Conservation (phyloP, 2,329 filamentous ascomycete species). For the Huntiella moniliformis region DNA sequence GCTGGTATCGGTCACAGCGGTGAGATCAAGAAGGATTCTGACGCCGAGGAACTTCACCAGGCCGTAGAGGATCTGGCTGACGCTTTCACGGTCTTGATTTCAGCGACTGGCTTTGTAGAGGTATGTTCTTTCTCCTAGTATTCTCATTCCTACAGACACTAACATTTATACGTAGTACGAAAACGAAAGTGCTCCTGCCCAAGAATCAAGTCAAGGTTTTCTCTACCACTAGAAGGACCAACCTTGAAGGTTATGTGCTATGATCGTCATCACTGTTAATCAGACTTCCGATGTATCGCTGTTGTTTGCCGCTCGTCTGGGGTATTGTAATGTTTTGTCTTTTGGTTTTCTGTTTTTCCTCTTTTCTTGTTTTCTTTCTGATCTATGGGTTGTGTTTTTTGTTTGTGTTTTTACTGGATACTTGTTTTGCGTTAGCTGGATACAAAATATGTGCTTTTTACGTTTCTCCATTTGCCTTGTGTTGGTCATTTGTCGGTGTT, state of each 20-base stretch:
- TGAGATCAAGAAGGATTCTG: conserved; percentile 14
- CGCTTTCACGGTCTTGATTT: conserved; percentile 65
- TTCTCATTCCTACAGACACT: not conserved
- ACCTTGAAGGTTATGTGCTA: not conserved
- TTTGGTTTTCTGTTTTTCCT: not conserved
- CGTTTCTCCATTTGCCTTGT: not conserved
- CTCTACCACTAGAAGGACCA: not conserved
- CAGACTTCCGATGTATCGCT: too few relatives aligned
- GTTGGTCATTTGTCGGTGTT: not conserved
- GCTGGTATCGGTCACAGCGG: conserved; percentile 45
- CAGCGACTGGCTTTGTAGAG: conserved; percentile 69
- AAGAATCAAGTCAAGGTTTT: conserved; percentile 16
- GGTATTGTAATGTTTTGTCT: too few relatives aligned
- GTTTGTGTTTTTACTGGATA: not conserved
- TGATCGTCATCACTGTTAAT: not conserved
- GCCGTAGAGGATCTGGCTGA: conserved; percentile 63
- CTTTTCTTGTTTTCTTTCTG: not conserved
- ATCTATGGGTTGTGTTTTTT: conserved; percentile 1
- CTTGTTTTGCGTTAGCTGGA: not conserved
- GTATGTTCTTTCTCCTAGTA: conserved; percentile 29
- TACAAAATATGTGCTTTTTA: conserved; percentile 1
- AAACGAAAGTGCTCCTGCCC: conserved; percentile 20
- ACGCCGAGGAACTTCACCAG: conserved; percentile 27
- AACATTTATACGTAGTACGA: conserved; percentile 20
- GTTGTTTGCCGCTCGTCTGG: too few relatives aligned